phyloP scores from a whole-genome alignment of 306 rosid species.

The Prunus padus region DNA sequence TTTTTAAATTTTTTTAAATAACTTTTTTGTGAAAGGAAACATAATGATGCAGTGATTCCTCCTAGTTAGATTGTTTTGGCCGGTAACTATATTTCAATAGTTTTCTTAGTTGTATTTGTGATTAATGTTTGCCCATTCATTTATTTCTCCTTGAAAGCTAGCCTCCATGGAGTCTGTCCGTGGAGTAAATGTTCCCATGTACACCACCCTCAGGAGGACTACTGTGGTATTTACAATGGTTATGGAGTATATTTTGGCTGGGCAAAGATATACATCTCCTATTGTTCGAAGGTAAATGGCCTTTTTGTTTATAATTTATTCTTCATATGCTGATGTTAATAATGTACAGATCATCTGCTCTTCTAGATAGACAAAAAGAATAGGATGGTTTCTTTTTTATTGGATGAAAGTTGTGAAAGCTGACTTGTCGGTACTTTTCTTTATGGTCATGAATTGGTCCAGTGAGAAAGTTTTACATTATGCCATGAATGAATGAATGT shows the following conservation, averaged over 20 bases:
- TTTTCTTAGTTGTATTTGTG: conserved; percentile 8
- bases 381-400: not conserved
- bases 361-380: conserved; percentile 5
- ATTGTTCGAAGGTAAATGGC: conserved; percentile 71
- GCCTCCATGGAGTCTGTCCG: conserved; percentile 95
- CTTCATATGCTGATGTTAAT: not conserved
- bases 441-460: not conserved
- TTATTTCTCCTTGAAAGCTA: conserved; percentile 72
- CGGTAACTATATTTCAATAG: not conserved
- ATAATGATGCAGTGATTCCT: no score
- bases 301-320: conserved; percentile 13
- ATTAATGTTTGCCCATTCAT: conserved; percentile 26
- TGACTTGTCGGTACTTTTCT: not conserved
- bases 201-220: conserved; percentile 91
- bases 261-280: conserved; percentile 73
- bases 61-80: not conserved
- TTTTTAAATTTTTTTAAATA: no score
- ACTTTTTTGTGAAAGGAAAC: not conserved
- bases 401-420: not conserved
- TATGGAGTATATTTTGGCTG: conserved; percentile 68
- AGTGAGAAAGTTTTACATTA: not conserved
- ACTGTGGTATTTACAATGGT: conserved; percentile 93
- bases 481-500: no score
- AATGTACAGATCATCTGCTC: conserved; percentile 9
- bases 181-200: conserved; percentile 99